Base-by-base conservation (phyloP, 2,329 filamentous ascomycete species). In the Davidsoniella neocaledoniae region DNA sequence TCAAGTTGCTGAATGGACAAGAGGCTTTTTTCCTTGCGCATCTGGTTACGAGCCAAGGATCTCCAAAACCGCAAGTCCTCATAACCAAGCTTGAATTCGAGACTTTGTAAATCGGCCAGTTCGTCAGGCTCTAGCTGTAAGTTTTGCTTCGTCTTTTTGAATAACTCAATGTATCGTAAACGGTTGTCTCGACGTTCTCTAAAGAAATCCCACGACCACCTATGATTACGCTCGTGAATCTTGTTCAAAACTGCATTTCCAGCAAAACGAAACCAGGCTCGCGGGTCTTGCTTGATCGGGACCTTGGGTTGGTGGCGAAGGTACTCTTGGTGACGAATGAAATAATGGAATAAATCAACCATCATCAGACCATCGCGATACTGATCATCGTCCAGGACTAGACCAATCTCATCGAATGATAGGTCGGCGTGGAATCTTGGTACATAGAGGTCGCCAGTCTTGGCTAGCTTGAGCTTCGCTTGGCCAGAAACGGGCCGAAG, bases 361-460 rank as follows among this genome's bases (percentile, higher is more conserved):
- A 99, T 84, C 91, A 98, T 98, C 52, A 99, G 68, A 4, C 83
- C 86, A 66, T 99, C 91, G 26, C 93, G 83, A 61, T 99, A 99
- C 62, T 99, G 91, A 56, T 95, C 79, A 56, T 98, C 90, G 57
- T 99, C 93, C 29, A 99, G 74, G n/a, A 96, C 85, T 55, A 99
- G 81, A 46, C 93, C 91, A 52, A 99, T 88, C 61, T 99, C 93
- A 60, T 99, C 90, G 58, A 99, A 99, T 1, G 96, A 68, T 16
- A 98, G 67, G 38, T 83, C 84, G 25, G 88, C 86, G 64, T 95
- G 96, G 68, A 91, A 81, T 59, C 90, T 91, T 2, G 91, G 85
- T 14, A 76, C 72, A 51, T 85, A 79, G 25, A 76, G 66, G 57
- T 86, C 83, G 23, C 86, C 87, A 1, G 85, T 88, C 66, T 98